Base-by-base conservation (phyloP, 1,284 basidiomycete species). In the Cystobasidiaceae sp. region DNA sequence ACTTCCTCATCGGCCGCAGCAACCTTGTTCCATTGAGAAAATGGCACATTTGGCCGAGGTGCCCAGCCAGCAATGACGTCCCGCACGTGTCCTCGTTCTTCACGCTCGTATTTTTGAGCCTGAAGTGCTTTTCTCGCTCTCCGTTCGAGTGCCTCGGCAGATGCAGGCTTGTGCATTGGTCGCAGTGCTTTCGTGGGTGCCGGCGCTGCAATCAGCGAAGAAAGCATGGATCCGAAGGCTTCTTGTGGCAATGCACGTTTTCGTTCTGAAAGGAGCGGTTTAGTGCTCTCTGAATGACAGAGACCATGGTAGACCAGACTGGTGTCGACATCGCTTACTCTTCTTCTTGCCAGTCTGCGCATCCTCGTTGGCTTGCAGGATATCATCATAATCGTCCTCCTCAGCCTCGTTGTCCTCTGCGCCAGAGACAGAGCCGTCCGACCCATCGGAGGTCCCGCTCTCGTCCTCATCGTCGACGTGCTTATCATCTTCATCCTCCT, bases 1-100 rank as follows among this genome's bases (percentile, higher is more conserved):
- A 23, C 51, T 3, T 64, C 68, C 23, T 49, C 54, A 15, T 28
- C 30, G 21, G 51, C 46, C 13, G 28, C 60, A 15, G 51, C 64
- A 23, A 49, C 56, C 11, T 33, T 67, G 1, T 43, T 32, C 74
- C 74, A 75, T 57, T 72, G 67, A 17, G 65, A 68, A 61, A 74
- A 75, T 1, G 74, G 73, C 23, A 72, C 54, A 4, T 69, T 68
- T 0, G 74, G 74, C n/a, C 74, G 68, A 27, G 74, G 66, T 0
- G 60, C 69, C 74, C 74, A 75, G 2, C 74, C 74, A 33, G 68
- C 73, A 39, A 75, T 75, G 4, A 75, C 68, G 57, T 75, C 74
- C 30, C 60, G 61, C 27, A 75, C 71, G 56, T 75, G 74, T 1
- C 74, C 74, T 19, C 72, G 61, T 28, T 71, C 72, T 45, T 72